A percentile compares a stretch with the other conserved stretches of the same genome.
Evolutionary conservation across 164 flowering plant genomes (phyloP).

Genomic region (Piper betle): DNA sequence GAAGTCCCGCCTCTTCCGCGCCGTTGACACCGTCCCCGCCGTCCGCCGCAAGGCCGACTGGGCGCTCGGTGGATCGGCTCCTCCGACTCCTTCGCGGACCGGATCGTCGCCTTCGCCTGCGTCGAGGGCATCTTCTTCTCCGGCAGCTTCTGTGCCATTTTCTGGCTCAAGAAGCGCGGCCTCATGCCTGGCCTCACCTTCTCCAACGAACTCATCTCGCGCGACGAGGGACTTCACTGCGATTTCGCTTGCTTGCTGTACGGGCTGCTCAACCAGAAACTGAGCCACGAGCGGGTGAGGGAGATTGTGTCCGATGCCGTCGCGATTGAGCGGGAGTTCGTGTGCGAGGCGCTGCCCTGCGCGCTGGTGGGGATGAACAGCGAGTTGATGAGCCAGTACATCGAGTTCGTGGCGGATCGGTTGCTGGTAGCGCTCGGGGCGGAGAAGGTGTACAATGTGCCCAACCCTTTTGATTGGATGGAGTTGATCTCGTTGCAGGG

Average conservation of each 20-base stretch:
- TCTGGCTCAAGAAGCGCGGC: conserved; percentile 88
- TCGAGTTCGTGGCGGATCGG: conserved; percentile 78
- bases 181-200: conserved; percentile 82
- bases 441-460: conserved; percentile 43
- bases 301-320: conserved; percentile 71
- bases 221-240: conserved; percentile 86
- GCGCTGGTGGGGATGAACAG: conserved; percentile 81
- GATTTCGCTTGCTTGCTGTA: conserved; percentile 81
- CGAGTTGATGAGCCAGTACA: conserved; percentile 67
- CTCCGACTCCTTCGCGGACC: conserved; percentile 57
- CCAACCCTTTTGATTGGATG: conserved; percentile 95
- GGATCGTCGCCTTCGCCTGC: conserved; percentile 78
- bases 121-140: conserved; percentile 91
- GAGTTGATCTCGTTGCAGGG: conserved; percentile 82
- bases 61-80: conserved; percentile 83
- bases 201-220: conserved; percentile 81
- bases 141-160: conserved; percentile 76
- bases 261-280: conserved; percentile 47
- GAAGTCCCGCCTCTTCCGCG: conserved; percentile 66
- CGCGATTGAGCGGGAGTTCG: conserved; percentile 66
- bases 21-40: conserved; percentile 65
- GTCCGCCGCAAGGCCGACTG: conserved; percentile 66
- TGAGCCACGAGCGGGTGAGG: conserved; percentile 36
- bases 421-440: conserved; percentile 63
- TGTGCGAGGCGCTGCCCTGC: conserved; percentile 83